A percentile compares a stretch with the other conserved stretches of the same genome.
These are phyloP conservation scores for Inonotus obliquus DNA, from an alignment of 1,284 basidiomycete species.

Conservation along the genomic window DNA sequence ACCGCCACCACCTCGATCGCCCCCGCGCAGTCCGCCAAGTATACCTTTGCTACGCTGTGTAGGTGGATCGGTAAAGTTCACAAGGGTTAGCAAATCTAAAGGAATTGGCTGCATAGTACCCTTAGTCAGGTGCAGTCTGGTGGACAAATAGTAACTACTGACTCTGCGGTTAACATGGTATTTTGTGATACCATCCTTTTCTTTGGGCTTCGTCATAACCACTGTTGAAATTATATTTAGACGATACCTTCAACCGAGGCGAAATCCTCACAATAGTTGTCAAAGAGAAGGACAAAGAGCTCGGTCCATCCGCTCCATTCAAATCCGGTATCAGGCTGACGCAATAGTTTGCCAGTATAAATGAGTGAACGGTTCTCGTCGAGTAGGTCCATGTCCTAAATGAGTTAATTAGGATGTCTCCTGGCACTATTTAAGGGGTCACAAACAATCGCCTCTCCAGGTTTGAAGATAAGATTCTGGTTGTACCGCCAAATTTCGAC, in stretches of 20 bases:
- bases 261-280: constrained; percentile 76
- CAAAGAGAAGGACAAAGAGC: constrained; percentile 83
- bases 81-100: constrained; percentile 77
- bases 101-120: constrained; percentile 69
- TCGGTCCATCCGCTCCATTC: constrained; percentile 83
- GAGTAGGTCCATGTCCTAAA: constrained; percentile 81
- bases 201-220: constrained; percentile 81
- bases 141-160: neutral
- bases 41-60: constrained; percentile 61
- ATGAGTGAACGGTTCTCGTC: constrained; percentile 81
- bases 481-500: constrained; percentile 86
- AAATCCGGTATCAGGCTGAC: constrained; percentile 83
- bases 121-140: constrained; percentile 2
- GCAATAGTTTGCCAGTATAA: constrained; percentile 73
- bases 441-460: constrained; percentile 73
- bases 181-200: constrained; percentile 67
- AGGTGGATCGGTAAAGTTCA: constrained; percentile 74
- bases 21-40: constrained; percentile 49
- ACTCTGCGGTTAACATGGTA: constrained; percentile 80
- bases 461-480: constrained; percentile 73
- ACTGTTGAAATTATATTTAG: constrained; percentile 42
- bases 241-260: neutral
- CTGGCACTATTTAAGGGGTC: neutral
- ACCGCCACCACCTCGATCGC: constrained; percentile 28
- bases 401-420: neutral